A percentile compares a stretch with the other conserved stretches of the same genome.
Conservation (phyloP, 108 stramenopile genomes). For the Ochromonas danica region DNA sequence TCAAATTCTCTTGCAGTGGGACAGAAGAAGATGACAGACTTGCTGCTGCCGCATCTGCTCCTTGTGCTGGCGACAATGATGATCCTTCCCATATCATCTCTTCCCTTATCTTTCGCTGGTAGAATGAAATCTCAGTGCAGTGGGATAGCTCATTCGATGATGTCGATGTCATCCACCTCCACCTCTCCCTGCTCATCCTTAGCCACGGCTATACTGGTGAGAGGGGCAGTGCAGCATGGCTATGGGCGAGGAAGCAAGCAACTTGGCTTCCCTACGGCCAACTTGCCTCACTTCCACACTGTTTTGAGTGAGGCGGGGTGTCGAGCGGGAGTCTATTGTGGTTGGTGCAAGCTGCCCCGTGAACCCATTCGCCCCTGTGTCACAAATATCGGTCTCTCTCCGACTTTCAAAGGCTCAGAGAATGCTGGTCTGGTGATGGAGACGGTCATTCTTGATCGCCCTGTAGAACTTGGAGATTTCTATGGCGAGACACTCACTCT, state of each 20-base stretch:
- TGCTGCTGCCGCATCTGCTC: too few relatives aligned
- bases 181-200: too few relatives aligned
- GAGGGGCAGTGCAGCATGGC: conserved; percentile 69
- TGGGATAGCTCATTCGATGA: too few relatives aligned
- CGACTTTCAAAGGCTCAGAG: conserved; percentile 78
- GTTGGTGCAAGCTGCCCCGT: background rate
- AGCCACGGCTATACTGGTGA: too few relatives aligned
- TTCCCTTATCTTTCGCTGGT: too few relatives aligned
- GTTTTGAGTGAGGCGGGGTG: conserved; percentile 59
- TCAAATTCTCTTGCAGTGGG: too few relatives aligned
- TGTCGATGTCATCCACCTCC: too few relatives aligned
- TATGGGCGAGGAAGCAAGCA: conserved; percentile 82
- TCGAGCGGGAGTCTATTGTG: conserved; percentile 68
- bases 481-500: conserved; percentile 73
- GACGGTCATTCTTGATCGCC: conserved; percentile 68
- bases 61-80: too few relatives aligned
- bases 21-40: too few relatives aligned
- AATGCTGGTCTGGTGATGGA: conserved; percentile 81
- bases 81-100: too few relatives aligned
- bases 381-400: conserved; percentile 82
- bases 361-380: conserved; percentile 58
- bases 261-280: conserved; percentile 82
- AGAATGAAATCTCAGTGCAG: too few relatives aligned
- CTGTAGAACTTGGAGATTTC: conserved; percentile 61
- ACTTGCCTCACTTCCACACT: conserved; percentile 74